These are phyloP conservation scores for Iris macrosiphon DNA, from an alignment of 106 monocot genomes.

Conservation along the genomic window DNA sequence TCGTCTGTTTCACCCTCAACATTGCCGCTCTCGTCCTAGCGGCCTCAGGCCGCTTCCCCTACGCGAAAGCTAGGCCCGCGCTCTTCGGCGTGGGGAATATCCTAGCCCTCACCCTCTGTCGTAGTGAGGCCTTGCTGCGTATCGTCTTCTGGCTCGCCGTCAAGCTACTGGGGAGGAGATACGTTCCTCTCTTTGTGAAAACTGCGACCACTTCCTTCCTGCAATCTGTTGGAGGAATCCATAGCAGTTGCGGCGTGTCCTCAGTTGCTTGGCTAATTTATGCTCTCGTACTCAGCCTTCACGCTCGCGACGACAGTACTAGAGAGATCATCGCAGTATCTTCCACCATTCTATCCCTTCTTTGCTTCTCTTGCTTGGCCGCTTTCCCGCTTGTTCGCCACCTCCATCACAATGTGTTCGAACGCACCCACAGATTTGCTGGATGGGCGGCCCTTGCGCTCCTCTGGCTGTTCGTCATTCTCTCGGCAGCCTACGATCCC, in stretches of 20 bases:
- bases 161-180: constrained; percentile 13
- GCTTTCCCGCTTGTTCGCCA: constrained; percentile 37
- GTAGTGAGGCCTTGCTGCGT: constrained; percentile 52
- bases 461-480: constrained; percentile 47
- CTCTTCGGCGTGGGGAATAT: constrained; percentile 50
- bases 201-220: constrained; percentile 38
- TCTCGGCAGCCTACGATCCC: constrained; percentile 30
- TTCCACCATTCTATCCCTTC: constrained; percentile 31
- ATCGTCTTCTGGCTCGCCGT: constrained; percentile 41
- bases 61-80: constrained; percentile 31
- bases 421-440: constrained; percentile 55
- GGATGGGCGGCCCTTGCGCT: constrained; percentile 54
- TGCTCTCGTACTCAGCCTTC: constrained; percentile 26
- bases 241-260: constrained; percentile 59
- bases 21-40: constrained; percentile 27
- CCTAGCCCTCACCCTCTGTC: constrained; percentile 49
- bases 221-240: constrained; percentile 55
- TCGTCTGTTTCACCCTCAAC: constrained; percentile 27
- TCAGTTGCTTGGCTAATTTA: constrained; percentile 49
- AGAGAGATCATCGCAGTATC: constrained; percentile 28
- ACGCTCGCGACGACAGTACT: constrained; percentile 3
- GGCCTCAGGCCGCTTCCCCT: constrained; percentile 21
- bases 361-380: constrained; percentile 34
- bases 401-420: constrained; percentile 65
- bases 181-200: constrained; percentile 39